phyloP scores from a whole-genome alignment of 768 basidiomycete genomes.

The Pulveroboletus sp. region DNA sequence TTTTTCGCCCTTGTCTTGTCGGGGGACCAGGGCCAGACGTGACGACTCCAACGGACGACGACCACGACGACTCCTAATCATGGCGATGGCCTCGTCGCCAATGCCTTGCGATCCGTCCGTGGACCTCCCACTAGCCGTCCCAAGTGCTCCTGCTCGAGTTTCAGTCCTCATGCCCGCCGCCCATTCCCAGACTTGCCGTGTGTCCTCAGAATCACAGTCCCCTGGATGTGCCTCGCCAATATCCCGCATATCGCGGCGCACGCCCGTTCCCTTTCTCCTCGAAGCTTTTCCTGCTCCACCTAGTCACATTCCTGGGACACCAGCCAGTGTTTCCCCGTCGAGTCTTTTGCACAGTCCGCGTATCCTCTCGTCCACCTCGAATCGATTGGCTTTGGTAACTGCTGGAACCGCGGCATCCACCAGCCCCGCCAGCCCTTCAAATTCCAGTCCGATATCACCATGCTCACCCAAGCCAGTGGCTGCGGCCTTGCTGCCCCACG shows the following conservation, averaged over 20 bases:
- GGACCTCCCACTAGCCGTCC: slow-evolving; percentile 6
- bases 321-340: slow-evolving; percentile 4
- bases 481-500: slow-evolving; percentile 2
- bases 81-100: slow-evolving; percentile 18
- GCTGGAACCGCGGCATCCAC: background rate
- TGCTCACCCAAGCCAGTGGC: slow-evolving; percentile 13
- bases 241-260: slow-evolving; percentile 27
- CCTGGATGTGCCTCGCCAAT: slow-evolving; percentile 24
- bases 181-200: slow-evolving; percentile 12
- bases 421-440: background rate
- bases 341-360: slow-evolving; percentile 9
- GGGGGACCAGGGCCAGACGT: slow-evolving; percentile 7
- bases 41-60: slow-evolving; percentile 13
- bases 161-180: slow-evolving; percentile 9
- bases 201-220: slow-evolving; percentile 25
- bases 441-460: slow-evolving; percentile 8
- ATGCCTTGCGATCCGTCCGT: slow-evolving; percentile 15
- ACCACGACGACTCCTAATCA: background rate
- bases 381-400: slow-evolving; percentile 6
- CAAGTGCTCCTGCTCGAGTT: slow-evolving; percentile 11
- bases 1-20: slow-evolving; percentile 19
- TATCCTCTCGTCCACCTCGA: slow-evolving; percentile 11
- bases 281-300: slow-evolving; percentile 36
- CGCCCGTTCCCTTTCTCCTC: slow-evolving; percentile 32
- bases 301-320: slow-evolving; percentile 29